Evolutionary conservation across 139 green algal species (phyloP).

Genomic region (Haematococcus lacustris): DNA sequence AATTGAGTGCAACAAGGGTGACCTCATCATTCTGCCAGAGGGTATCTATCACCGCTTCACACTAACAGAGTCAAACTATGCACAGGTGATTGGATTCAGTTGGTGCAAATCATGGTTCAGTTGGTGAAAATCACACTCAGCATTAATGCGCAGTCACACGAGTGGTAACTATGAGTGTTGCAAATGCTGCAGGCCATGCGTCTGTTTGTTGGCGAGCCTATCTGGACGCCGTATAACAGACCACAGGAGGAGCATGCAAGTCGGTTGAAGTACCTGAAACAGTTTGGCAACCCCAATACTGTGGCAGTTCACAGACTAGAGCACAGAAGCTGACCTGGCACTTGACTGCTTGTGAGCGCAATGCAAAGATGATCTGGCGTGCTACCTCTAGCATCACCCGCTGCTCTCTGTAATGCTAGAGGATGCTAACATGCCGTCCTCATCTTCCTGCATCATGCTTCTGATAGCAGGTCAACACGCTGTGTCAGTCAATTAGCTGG

Average conservation of each 20-base stretch:
- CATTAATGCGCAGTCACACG: background rate
- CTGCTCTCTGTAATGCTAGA: too few relatives aligned
- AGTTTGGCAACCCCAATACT: too few relatives aligned
- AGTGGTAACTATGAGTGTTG: background rate
- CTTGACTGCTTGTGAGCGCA: too few relatives aligned
- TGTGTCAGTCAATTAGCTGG: too few relatives aligned
- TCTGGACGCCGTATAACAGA: conserved; percentile 90
- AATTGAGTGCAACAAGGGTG: conserved; percentile 67
- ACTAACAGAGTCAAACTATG: conserved; percentile 78
- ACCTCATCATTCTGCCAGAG: conserved; percentile 88
- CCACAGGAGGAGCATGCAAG: conserved; percentile 56
- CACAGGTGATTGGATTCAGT: conserved; percentile 52
- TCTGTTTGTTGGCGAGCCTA: conserved; percentile 87
- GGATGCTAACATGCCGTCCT: too few relatives aligned
- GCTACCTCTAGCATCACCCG: too few relatives aligned
- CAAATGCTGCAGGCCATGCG: conserved; percentile 68
- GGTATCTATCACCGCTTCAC: conserved; percentile 98
- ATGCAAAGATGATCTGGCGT: too few relatives aligned
- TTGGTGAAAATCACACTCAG: background rate
- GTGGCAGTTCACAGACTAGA: too few relatives aligned
- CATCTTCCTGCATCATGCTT: too few relatives aligned
- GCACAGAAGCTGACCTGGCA: too few relatives aligned
- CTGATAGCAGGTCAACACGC: too few relatives aligned
- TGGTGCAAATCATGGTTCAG: background rate
- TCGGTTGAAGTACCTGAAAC: conserved; percentile 56